Base-by-base conservation (phyloP, 352 stramenopile genomes). In the Lagenidium sp. region DNA sequence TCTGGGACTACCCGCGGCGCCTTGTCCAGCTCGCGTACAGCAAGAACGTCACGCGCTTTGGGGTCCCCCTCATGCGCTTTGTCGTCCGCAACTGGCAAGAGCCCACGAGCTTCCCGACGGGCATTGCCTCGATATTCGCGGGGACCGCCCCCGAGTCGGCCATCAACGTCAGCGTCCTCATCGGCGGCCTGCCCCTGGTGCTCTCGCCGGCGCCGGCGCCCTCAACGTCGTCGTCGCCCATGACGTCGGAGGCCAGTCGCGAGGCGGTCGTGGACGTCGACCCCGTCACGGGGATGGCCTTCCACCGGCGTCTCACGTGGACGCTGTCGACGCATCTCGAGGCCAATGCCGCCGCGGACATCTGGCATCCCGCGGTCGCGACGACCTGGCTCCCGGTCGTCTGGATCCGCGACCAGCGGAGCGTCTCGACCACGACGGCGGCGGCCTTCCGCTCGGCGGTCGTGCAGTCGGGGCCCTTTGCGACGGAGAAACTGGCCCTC, bases 41-140 rank as follows among this genome's bases (percentile, higher is more conserved):
- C n/a, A 56, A 48, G 25, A 79, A 82, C 38, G 55, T 64, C 25
- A 85, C 67, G 16, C 59, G 69, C 7, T 85, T 76, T 32, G 69
- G 73, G 1, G 16, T 76, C 0, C 47, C 60, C 0, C 32, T 78
- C 22, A 68, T 80, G 67, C 69, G 69, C 12, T 85, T 82, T 36
- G 35, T 41, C 0, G 41, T 70, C 1, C 13, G 52, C 0, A 55
- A 62, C 15, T 85, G 67, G 72, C 53, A 58, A 6, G 38, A 50
- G 2, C 69, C 69, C 0, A 53, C 55, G 3, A 56, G 25, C 10
- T 44, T 81, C 15, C 62, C 66, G 1, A 64, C 53, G 40, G 70
- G 66, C 16, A 15, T 76, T 32, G 8, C 8, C 8, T 15, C 15
- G 8, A 32, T 6, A 30, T 41, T 20, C 13, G 19, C 3, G 6